Conservation (phyloP, 208 protist species). For the Strigomonas galati region DNA sequence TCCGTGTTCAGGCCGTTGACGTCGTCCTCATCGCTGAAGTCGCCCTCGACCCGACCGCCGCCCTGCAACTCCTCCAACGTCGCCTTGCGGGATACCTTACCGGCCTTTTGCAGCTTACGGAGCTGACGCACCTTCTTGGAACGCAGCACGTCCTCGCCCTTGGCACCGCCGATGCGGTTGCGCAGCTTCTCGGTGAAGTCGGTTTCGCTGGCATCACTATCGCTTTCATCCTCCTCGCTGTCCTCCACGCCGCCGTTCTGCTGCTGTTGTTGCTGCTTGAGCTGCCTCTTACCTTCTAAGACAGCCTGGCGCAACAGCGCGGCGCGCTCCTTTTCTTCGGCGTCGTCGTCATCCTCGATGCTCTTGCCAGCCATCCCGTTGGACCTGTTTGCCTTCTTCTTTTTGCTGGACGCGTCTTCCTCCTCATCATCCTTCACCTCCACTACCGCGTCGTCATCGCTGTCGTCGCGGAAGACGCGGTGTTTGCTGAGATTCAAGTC, state of each 20-base stretch:
- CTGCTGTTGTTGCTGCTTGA: neutral
- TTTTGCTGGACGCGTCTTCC: neutral
- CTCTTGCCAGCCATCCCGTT: constrained; percentile 4
- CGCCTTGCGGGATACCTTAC: constrained; percentile 60
- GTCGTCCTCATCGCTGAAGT: constrained; percentile 22
- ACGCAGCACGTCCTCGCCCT: constrained; percentile 52
- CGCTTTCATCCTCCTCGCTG: constrained; percentile 10
- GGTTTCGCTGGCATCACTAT: constrained; percentile 13
- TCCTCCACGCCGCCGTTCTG: neutral
- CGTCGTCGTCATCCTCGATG: constrained; percentile 11
- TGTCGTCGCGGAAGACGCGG: constrained; percentile 57
- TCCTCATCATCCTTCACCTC: constrained; percentile 13
- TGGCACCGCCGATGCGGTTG: constrained; percentile 38
- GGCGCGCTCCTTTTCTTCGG: neutral
- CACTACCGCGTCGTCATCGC: constrained; percentile 34
- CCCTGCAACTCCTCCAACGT: constrained; percentile 50
- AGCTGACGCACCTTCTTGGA: constrained; percentile 77
- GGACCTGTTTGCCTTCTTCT: neutral
- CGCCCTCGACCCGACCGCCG: constrained; percentile 20
- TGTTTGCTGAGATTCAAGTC: constrained; percentile 73
- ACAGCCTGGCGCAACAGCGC: constrained; percentile 4
- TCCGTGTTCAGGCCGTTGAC: neutral
- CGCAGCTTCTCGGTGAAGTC: constrained; percentile 56
- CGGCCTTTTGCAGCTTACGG: constrained; percentile 59
- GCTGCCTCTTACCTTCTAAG: neutral